Evolutionary conservation across 2,329 filamentous ascomycete genomes (phyloP), one percentile per base, ranked within the genome.

Genomic region (Coniochaeta ligniaria): DNA sequence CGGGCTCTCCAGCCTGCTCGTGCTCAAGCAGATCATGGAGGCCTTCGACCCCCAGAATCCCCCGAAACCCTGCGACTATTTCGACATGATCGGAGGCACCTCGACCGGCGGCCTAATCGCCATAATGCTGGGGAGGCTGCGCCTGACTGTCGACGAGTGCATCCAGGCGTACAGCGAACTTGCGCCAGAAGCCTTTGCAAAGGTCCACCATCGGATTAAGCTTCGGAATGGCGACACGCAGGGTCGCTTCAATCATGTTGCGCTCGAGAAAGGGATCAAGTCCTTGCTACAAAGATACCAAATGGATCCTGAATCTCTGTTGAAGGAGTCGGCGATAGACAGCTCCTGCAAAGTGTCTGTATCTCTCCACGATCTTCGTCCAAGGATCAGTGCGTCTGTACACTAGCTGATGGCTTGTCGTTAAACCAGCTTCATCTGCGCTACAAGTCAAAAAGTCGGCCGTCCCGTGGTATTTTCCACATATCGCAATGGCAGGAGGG

Each of bases 61-160:
- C 3, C 52, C 52, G 22, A 55, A n/a, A 17, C 52, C 28, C 31
- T 55, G 52, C 60, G 62, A 66, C 54, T 60, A 56, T 28, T 65
- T 64, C 59, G 63, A 66, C 54, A 62, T 64, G 56, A 64, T 64
- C 58, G 61, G 60, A 20, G 52, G 52, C 3, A 55, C 52, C 31
- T 31, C 24, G 20, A 55, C 52, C 26, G 52, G 52, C 26, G 52
- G 52, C 3, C 60, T 78, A 3, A 76, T 78, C 31, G 75, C 75
- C 2, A 71, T 79, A 24, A 77, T 80, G 72, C 71, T 79, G 8
- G 75, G 75, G n/a, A 70, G 74, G 2, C 67, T 80, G 7, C 63
- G 71, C 45, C 75, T 79, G 72, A 63, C 66, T 38, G 65, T 78
- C 56, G 66, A 73, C 31, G 71, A 77, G 24, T 76, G 73, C 62